Percentiles rank a stretch among this genome's conserved stretches.
Conservation (phyloP, 345 rosid species). For the Salix brachista region DNA sequence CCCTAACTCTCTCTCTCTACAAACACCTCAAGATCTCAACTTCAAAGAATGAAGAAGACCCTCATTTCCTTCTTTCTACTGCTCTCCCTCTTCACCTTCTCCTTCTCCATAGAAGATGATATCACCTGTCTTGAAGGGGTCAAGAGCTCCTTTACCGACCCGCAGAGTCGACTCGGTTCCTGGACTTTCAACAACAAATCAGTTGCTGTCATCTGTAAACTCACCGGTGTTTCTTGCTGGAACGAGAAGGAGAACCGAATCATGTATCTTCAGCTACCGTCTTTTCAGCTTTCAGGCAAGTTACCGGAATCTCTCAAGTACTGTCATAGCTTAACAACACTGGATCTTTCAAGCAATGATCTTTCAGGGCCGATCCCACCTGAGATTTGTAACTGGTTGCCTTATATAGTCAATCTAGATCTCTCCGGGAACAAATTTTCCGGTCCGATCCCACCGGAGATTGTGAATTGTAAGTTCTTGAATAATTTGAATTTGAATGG, state of each 20-base stretch:
- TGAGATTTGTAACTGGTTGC: constrained; percentile 69
- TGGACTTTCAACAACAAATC: constrained; percentile 11
- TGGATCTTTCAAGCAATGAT: constrained; percentile 68
- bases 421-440: constrained; percentile 55
- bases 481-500: constrained; percentile 52
- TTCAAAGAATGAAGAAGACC: background rate
- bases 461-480: constrained; percentile 54
- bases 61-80: background rate
- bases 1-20: background rate
- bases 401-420: constrained; percentile 65
- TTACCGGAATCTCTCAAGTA: constrained; percentile 57
- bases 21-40: background rate
- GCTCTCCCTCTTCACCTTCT: background rate
- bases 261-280: constrained; percentile 46
- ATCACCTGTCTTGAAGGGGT: background rate
- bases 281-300: constrained; percentile 56
- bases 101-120: background rate
- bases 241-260: constrained; percentile 70
- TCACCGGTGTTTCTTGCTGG: constrained; percentile 90
- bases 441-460: constrained; percentile 65
- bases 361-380: constrained; percentile 67
- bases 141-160: background rate
- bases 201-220: constrained; percentile 56
- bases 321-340: constrained; percentile 55
- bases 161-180: background rate